phyloP scores from a whole-genome alignment of 306 rosid species.

The Fragaria iinumae region DNA sequence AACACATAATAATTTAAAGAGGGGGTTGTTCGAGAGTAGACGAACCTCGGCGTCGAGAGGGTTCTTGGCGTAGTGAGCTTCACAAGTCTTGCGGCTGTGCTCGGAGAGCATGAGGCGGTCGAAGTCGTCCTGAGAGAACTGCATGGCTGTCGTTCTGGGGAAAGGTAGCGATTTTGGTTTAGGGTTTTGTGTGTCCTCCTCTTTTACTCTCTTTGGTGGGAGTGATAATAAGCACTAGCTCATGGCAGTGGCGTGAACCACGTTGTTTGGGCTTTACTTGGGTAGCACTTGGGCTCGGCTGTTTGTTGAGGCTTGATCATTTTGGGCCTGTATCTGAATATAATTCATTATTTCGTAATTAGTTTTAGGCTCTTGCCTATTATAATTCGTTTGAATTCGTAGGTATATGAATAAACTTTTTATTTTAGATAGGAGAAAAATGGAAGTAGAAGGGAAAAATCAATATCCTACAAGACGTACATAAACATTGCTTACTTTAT shows the following conservation, averaged over 20 bases:
- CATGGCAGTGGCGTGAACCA: neutral
- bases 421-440: too few species aligned
- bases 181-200: neutral
- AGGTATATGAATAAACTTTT: too few species aligned
- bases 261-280: neutral
- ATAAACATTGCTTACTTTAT: too few species aligned
- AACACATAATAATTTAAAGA: neutral
- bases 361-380: too few species aligned
- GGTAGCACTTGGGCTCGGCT: neutral
- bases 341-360: too few species aligned
- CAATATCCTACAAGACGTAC: too few species aligned
- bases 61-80: conserved; percentile 51
- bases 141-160: conserved; percentile 37
- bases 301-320: neutral
- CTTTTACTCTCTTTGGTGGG: neutral
- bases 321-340: neutral
- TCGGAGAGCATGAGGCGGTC: conserved; percentile 53
- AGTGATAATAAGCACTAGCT: neutral
- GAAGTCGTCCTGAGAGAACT: conserved; percentile 57
- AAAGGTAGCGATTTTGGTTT: conserved; percentile 12
- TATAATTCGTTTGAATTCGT: too few species aligned
- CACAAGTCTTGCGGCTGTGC: conserved; percentile 55
- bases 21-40: conserved; percentile 7
- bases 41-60: conserved; percentile 74
- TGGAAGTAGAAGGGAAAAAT: too few species aligned